These are phyloP conservation scores for Alternaria conjuncta DNA, from an alignment of 2,329 filamentous ascomycete genomes.

Conservation along the genomic window DNA sequence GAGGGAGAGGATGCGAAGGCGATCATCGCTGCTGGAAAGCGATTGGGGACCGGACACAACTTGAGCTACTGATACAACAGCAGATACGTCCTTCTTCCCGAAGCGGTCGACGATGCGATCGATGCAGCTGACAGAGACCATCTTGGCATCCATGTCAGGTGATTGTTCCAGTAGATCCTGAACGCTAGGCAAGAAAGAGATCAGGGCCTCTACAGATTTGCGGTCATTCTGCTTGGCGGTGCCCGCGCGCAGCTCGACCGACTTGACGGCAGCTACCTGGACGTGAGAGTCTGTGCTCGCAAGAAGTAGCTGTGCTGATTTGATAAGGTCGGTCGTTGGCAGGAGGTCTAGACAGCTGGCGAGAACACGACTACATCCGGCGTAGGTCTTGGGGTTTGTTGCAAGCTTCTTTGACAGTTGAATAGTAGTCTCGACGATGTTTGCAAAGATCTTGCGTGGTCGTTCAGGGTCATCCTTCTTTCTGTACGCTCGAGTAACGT, in stretches of 20 bases:
- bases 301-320: conserved; percentile 82
- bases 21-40: conserved; percentile 74
- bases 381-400: conserved; percentile 41
- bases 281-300: conserved; percentile 74
- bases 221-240: conserved; percentile 73
- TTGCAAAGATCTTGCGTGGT: conserved; percentile 42
- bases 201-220: conserved; percentile 71
- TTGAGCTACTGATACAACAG: conserved; percentile 75
- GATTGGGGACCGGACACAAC: conserved; percentile 79
- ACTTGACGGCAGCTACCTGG: conserved; percentile 73
- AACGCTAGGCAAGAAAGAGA: conserved; percentile 80
- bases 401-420: conserved; percentile 70
- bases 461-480: conserved; percentile 33
- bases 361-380: conserved; percentile 69
- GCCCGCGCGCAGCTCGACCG: conserved; percentile 80
- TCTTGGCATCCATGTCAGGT: conserved; percentile 75
- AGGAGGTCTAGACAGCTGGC: conserved; percentile 82
- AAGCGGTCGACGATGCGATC: conserved; percentile 95
- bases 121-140: conserved; percentile 85
- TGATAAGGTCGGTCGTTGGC: conserved; percentile 87
- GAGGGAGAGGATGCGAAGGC: conserved; percentile 81
- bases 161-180: conserved; percentile 77
- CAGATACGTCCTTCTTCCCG: conserved; percentile 85
- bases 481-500: conserved; percentile 40
- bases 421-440: conserved; percentile 51